A percentile compares a stretch with the other conserved stretches of the same genome.
These are phyloP conservation scores for Neurospora crassa DNA, from an alignment of 2,329 filamentous ascomycete genomes.

Conservation along the genomic window DNA sequence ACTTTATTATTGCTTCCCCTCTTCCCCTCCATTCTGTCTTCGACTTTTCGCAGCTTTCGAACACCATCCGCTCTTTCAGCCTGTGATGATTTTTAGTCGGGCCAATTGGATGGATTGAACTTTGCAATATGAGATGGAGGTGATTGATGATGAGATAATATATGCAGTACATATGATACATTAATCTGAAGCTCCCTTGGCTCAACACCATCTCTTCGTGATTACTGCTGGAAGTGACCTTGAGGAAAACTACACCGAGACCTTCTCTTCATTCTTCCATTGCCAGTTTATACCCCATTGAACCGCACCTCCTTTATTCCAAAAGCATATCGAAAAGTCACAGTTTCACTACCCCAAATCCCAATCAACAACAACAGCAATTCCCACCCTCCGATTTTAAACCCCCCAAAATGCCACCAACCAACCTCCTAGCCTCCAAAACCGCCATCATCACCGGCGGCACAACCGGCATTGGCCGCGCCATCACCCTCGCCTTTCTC, in stretches of 20 bases:
- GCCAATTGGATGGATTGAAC: background rate
- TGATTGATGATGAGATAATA: background rate
- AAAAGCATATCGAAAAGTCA: background rate
- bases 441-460: conserved; percentile 81
- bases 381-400: no score
- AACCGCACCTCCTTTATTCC: background rate
- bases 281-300: background rate
- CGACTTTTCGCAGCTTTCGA: background rate
- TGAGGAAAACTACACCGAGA: background rate
- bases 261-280: background rate
- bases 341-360: background rate
- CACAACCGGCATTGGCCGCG: conserved; percentile 77
- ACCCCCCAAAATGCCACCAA: conserved; percentile 28
- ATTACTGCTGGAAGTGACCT: background rate
- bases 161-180: background rate
- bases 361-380: background rate
- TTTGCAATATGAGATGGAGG: background rate
- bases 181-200: background rate
- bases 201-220: background rate
- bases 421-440: conserved; percentile 59
- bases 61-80: background rate
- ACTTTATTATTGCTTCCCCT: background rate
- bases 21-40: background rate
- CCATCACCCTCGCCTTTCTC: conserved; percentile 72
- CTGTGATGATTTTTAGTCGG: background rate